phyloP scores from a whole-genome alignment of 2,329 filamentous ascomycete species.

The Herpotrichia juniperi region DNA sequence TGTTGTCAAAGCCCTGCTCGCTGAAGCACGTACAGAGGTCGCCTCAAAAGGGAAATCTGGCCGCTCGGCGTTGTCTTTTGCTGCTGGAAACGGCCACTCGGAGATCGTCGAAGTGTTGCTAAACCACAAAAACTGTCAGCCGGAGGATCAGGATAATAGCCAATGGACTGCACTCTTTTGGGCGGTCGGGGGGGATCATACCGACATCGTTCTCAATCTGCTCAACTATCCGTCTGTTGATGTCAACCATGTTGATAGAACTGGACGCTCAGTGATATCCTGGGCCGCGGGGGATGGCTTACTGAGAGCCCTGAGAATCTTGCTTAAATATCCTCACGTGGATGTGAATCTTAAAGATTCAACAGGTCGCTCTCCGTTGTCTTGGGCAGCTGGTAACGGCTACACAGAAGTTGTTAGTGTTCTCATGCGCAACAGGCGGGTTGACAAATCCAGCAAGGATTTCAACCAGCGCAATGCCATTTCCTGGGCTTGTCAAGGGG shows the following conservation, averaged over 20 bases:
- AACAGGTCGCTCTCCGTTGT: conserved; percentile 38
- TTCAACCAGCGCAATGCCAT: conserved; percentile 36
- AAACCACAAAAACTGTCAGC: conserved; percentile 15
- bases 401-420: conserved; percentile 22
- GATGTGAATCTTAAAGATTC: conserved; percentile 35
- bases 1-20: conserved; percentile 31
- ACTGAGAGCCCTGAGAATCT: conserved; percentile 21
- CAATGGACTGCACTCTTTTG: conserved; percentile 42
- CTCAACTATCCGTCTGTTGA: conserved; percentile 25
- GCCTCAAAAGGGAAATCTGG: conserved; percentile 24
- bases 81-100: conserved; percentile 37
- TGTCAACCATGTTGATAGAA: conserved; percentile 39
- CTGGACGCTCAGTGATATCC: conserved; percentile 41
- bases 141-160: conserved; percentile 28
- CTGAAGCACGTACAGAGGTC: conserved; percentile 26
- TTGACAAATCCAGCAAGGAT: conserved; percentile 38
- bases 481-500: conserved; percentile 38
- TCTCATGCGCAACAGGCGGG: conserved; percentile 28
- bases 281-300: conserved; percentile 43
- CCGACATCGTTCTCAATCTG: conserved; percentile 26
- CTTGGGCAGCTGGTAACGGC: conserved; percentile 39
- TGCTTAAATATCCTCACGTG: conserved; percentile 29
- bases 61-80: conserved; percentile 42
- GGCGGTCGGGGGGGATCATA: conserved; percentile 33
- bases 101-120: conserved; percentile 37